Conservation (phyloP, 2,329 filamentous ascomycete species). For the Penicillium brevicompactum region DNA sequence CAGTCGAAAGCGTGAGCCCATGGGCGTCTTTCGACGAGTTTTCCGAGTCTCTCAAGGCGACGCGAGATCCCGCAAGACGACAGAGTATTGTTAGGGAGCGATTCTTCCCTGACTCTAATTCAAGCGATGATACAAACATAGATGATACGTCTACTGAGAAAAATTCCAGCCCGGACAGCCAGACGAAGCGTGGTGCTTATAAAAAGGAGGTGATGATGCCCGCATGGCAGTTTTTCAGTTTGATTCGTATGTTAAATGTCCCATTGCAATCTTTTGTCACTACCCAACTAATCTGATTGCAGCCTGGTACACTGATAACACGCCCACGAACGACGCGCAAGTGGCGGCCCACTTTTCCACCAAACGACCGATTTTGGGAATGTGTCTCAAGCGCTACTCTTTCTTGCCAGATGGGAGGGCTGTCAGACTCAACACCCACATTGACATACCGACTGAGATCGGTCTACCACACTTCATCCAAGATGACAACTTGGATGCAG, state of each 20-base stretch:
- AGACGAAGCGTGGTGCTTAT: conserved; percentile 44
- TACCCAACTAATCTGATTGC: conserved; percentile 32
- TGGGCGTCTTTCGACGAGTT: conserved; percentile 31
- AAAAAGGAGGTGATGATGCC: conserved; percentile 89
- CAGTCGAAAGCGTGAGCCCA: conserved; percentile 24
- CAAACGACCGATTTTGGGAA: conserved; percentile 80
- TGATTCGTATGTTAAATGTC: conserved; percentile 68
- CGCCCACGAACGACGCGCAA: conserved; percentile 69
- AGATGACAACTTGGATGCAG: conserved; percentile 69
- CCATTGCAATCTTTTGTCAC: conserved; percentile 33
- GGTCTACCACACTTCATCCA: conserved; percentile 85
- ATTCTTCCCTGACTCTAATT: conserved; percentile 42
- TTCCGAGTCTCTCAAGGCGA: conserved; percentile 24
- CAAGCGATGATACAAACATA: conserved; percentile 41
- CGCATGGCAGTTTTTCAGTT: conserved; percentile 94
- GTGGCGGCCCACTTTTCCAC: conserved; percentile 86
- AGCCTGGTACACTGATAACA: conserved; percentile 83
- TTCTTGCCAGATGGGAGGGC: conserved; percentile 70
- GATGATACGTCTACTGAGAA: conserved; percentile 28
- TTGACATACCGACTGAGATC: conserved; percentile 89
- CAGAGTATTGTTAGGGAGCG: conserved; percentile 48
- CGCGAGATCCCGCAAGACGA: conserved; percentile 30
- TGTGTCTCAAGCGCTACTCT: conserved; percentile 88
- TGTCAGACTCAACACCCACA: conserved; percentile 73
- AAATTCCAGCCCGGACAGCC: conserved; percentile 22